phyloP scores from a whole-genome alignment of 1,139 yeast species.

The Blastobotrys proliferans region DNA sequence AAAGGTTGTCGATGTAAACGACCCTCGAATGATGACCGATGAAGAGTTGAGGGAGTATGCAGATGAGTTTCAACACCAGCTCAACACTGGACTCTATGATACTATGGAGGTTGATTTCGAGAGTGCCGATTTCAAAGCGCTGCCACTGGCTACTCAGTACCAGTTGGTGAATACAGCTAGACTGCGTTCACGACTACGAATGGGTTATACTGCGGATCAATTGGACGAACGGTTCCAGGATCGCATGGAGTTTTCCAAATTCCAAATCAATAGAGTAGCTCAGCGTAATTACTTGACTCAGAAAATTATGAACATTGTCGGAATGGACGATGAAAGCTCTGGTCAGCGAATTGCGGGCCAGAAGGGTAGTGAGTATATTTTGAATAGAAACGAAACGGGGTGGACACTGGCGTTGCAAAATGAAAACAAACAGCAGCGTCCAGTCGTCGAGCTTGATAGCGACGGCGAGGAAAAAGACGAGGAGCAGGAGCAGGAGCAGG shows the following conservation, averaged over 20 bases:
- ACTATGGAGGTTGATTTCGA: slow-evolving; percentile 36
- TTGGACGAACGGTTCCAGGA: slow-evolving; percentile 75
- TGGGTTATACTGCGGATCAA: slow-evolving; percentile 92
- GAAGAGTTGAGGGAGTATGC: slow-evolving; percentile 64
- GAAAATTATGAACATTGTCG: slow-evolving; percentile 75
- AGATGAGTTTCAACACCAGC: slow-evolving; percentile 57
- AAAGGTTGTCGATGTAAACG: slow-evolving; percentile 41
- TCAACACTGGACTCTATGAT: slow-evolving; percentile 41
- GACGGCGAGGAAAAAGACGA: slow-evolving; percentile 24
- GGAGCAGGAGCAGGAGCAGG: slow-evolving; percentile 23
- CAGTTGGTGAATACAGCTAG: slow-evolving; percentile 81
- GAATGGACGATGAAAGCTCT: slow-evolving; percentile 58
- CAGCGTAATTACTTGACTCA: slow-evolving; percentile 90
- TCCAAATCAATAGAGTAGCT: slow-evolving; percentile 90
- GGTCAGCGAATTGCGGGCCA: slow-evolving; percentile 79
- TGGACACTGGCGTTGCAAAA: slow-evolving; percentile 70
- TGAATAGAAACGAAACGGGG: slow-evolving; percentile 76
- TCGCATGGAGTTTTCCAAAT: slow-evolving; percentile 83
- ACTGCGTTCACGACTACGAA: slow-evolving; percentile 78
- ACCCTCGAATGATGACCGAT: slow-evolving; percentile 69
- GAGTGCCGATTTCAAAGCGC: slow-evolving; percentile 35
- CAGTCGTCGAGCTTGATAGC: slow-evolving; percentile 21
- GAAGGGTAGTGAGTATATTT: slow-evolving; percentile 67
- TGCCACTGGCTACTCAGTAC: slow-evolving; percentile 81
- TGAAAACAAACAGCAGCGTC: slow-evolving; percentile 24